Evolutionary conservation across 2,329 filamentous ascomycete species (phyloP).

Genomic region (Coniochaeta sp.): DNA sequence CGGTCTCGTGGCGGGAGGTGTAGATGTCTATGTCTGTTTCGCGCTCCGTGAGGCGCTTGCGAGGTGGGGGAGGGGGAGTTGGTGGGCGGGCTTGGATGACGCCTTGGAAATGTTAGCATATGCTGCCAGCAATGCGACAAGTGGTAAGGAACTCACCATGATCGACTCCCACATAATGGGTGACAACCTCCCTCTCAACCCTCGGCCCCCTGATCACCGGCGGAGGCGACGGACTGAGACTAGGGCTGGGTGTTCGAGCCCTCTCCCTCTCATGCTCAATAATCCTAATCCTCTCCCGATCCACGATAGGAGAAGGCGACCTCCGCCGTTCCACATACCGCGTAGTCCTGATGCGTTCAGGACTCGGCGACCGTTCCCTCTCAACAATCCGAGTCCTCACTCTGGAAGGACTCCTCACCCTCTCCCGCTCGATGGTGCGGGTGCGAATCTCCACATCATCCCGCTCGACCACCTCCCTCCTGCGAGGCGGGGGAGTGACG

Average conservation of each 20-base stretch:
- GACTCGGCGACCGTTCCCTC: conserved; percentile 32
- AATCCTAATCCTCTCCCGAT: conserved; percentile 44
- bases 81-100: conserved; percentile 40
- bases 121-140: too few relatives aligned
- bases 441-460: conserved; percentile 18
- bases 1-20: conserved; percentile 44
- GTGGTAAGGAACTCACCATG: conserved; percentile 73
- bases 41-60: conserved; percentile 33
- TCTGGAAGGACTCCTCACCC: conserved; percentile 14
- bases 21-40: conserved; percentile 59
- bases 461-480: conserved; percentile 26
- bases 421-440: conserved; percentile 23
- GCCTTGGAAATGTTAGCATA: conserved; percentile 25
- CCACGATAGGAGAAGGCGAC: conserved; percentile 31
- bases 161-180: conserved; percentile 80
- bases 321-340: conserved; percentile 23
- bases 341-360: conserved; percentile 18
- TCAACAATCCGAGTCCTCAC: conserved; percentile 29
- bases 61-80: conserved; percentile 40
- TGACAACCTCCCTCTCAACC: conserved; percentile 83
- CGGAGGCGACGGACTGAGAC: conserved; percentile 44
- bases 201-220: conserved; percentile 68
- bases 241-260: conserved; percentile 36
- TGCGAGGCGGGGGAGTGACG: conserved; percentile 20
- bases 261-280: conserved; percentile 39